Evolutionary conservation across 1,139 yeast genomes (phyloP).

Genomic region (Geotrichum bryndzae): DNA sequence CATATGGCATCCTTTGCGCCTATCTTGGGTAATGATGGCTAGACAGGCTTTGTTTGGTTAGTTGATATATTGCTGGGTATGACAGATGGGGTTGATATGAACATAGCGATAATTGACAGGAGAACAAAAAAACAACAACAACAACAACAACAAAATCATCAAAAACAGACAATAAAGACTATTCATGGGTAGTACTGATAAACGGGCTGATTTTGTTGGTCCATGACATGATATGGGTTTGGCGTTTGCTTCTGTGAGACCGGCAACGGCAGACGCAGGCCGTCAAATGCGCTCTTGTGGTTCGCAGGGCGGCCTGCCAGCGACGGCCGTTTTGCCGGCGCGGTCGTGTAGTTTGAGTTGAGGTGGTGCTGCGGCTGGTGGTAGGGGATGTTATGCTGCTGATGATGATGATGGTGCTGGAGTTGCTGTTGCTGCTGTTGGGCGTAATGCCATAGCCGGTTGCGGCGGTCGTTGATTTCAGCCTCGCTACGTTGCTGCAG

Average conservation of each 20-base stretch:
- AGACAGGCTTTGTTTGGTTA: no score
- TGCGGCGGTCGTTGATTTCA: background rate
- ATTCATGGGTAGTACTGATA: background rate
- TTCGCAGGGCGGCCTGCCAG: background rate
- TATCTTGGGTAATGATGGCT: no score
- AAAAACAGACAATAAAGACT: background rate
- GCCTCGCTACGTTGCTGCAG: constrained; percentile 50
- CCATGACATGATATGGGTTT: background rate
- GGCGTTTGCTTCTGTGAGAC: background rate
- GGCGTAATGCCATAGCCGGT: background rate
- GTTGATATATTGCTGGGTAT: no score
- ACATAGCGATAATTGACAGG: background rate
- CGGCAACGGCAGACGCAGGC: background rate
- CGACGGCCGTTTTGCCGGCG: background rate
- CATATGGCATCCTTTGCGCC: no score
- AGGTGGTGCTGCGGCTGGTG: background rate
- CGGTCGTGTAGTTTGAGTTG: background rate
- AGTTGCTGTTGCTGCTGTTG: background rate
- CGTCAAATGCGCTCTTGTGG: background rate
- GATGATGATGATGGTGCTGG: background rate
- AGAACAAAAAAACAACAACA: background rate
- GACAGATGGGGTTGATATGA: no score
- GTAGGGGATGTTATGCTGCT: background rate
- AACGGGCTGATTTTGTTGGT: background rate
- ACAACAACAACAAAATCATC: no score